phyloP scores from a whole-genome alignment of 495 filamentous ascomycete genomes.

The Podospora australis region DNA sequence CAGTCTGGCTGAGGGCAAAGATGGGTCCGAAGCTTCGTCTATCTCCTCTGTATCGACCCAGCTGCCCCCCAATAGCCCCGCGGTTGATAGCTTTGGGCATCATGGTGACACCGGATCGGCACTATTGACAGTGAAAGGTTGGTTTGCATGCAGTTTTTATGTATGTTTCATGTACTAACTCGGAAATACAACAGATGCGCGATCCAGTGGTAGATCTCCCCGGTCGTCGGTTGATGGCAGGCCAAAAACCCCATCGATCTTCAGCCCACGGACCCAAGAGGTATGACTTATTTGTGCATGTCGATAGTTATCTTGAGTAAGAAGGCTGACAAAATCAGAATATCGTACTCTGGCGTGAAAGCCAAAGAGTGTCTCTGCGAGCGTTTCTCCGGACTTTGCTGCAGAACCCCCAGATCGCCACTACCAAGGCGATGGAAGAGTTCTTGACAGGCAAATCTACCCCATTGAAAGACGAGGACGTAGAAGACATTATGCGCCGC shows the following conservation, averaged over 20 bases:
- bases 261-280: constrained; percentile 17
- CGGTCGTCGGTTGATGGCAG: constrained; percentile 31
- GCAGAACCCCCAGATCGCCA: constrained; percentile 74
- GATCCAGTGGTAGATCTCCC: constrained; percentile 31
- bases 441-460: constrained; percentile 70
- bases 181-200: constrained; percentile 22
- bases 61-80: constrained; percentile 15
- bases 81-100: constrained; percentile 11
- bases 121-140: constrained; percentile 38
- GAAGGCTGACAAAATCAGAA: no score
- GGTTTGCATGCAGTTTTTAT: no score
- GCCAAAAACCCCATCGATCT: constrained; percentile 16
- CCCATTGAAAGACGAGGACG: constrained; percentile 70
- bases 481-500: constrained; percentile 66
- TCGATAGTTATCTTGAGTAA: no score
- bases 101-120: constrained; percentile 26
- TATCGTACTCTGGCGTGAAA: constrained; percentile 73
- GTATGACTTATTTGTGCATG: constrained; percentile 9
- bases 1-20: constrained; percentile 46
- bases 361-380: constrained; percentile 83
- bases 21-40: constrained; percentile 68
- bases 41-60: constrained; percentile 70
- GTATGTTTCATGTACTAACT: background rate
- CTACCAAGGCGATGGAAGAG: constrained; percentile 70
- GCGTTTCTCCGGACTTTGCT: constrained; percentile 81